Evolutionary conservation across 108 stramenopile species (phyloP).

Genomic region (Tribonema minus): DNA sequence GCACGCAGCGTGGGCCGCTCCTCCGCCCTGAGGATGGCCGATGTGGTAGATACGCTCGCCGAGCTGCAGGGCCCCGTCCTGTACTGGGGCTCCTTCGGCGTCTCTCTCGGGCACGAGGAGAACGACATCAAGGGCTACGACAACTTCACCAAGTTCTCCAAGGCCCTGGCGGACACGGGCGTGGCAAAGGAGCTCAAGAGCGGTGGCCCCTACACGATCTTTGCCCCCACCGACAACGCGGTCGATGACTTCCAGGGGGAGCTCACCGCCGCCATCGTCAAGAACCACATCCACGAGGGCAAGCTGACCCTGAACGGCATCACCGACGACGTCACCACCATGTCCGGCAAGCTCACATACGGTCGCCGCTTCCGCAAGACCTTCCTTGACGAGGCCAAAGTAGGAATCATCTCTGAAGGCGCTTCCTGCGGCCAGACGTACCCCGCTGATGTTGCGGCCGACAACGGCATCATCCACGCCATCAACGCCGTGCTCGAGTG

Average conservation of each 20-base stretch:
- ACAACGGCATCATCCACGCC: slow-evolving; percentile 68
- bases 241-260: slow-evolving; percentile 55
- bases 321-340: slow-evolving; percentile 45
- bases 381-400: slow-evolving; percentile 68
- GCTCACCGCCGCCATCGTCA: slow-evolving; percentile 54
- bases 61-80: slow-evolving; percentile 67
- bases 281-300: slow-evolving; percentile 62
- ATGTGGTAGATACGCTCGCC: no score
- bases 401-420: slow-evolving; percentile 62
- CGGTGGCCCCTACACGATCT: slow-evolving; percentile 61
- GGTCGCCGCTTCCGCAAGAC: slow-evolving; percentile 63
- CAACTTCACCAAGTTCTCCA: slow-evolving; percentile 61
- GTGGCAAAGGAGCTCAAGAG: slow-evolving; percentile 54
- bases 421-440: slow-evolving; percentile 52
- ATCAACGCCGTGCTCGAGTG: slow-evolving; percentile 17
- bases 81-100: slow-evolving; percentile 68
- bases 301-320: slow-evolving; percentile 47
- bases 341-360: slow-evolving; percentile 59
- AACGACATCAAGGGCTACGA: slow-evolving; percentile 68
- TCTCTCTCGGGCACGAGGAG: slow-evolving; percentile 65
- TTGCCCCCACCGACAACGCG: slow-evolving; percentile 65
- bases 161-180: slow-evolving; percentile 54
- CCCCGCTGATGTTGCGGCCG: slow-evolving; percentile 62
- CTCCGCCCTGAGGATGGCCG: no score
- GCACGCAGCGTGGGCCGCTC: no score